Evolutionary conservation across 2,329 filamentous ascomycete genomes (phyloP).

Genomic region (Colletotrichum sojae): DNA sequence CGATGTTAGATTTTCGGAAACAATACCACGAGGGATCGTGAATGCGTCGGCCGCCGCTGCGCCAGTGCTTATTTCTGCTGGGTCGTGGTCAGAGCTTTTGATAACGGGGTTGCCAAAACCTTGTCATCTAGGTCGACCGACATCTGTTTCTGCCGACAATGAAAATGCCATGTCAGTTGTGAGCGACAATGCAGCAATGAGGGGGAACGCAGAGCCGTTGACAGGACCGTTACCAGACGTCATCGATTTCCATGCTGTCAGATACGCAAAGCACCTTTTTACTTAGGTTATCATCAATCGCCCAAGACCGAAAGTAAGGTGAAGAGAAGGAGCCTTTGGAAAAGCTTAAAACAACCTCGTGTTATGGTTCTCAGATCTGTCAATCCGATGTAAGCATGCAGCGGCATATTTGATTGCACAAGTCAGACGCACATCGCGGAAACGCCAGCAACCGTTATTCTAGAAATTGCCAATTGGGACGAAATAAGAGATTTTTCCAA

Average conservation of each 20-base stretch:
- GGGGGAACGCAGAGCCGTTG: background rate
- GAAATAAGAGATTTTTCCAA: background rate
- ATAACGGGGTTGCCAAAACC: background rate
- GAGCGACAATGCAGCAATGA: background rate
- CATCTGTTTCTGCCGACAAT: too few relatives aligned
- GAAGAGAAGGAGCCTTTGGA: background rate
- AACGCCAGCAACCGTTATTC: slow-evolving; percentile 11
- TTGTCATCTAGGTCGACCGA: too few relatives aligned
- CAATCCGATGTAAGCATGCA: slow-evolving; percentile 11
- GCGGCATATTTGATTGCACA: background rate
- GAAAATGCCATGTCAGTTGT: too few relatives aligned
- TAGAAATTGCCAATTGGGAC: background rate
- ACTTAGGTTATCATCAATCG: slow-evolving; percentile 9
- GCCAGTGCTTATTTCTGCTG: background rate
- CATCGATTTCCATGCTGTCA: background rate
- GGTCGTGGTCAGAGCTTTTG: background rate
- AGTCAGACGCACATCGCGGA: slow-evolving; percentile 12
- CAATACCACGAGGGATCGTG: background rate
- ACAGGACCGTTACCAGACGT: background rate
- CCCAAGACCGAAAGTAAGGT: slow-evolving; percentile 9
- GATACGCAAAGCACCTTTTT: background rate
- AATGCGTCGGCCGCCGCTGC: background rate
- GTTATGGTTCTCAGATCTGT: background rate
- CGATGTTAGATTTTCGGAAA: background rate
- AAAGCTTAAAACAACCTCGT: background rate